Evolutionary conservation across 495 filamentous ascomycete species (phyloP).

Genomic region (Xylona heveae): DNA sequence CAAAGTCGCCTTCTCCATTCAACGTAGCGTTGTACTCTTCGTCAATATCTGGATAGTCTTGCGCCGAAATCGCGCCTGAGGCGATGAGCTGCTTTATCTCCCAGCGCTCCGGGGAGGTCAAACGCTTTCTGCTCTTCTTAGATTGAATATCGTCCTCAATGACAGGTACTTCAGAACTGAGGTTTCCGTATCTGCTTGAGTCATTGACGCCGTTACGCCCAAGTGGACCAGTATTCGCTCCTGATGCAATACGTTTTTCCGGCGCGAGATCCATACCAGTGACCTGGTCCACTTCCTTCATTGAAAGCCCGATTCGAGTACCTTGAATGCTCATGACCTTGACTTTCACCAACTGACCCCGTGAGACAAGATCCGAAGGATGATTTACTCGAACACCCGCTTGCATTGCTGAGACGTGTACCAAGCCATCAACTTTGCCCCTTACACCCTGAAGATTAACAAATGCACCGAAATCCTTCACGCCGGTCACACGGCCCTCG

Average conservation of each 20-base stretch:
- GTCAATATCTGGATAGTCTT: conserved; percentile 85
- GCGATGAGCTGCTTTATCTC: conserved; percentile 94
- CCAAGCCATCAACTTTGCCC: conserved; percentile 80
- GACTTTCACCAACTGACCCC: conserved; percentile 72
- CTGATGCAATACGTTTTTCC: conserved; percentile 63
- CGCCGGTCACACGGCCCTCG: conserved; percentile 66
- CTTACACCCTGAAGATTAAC: conserved; percentile 75
- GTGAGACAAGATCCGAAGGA: conserved; percentile 65
- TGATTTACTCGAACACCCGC: conserved; percentile 78
- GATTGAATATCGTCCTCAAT: conserved; percentile 35
- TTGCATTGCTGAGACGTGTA: conserved; percentile 89
- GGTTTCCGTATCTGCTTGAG: conserved; percentile 33
- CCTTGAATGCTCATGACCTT: conserved; percentile 80
- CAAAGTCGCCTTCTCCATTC: conserved; percentile 69
- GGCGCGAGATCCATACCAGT: conserved; percentile 73
- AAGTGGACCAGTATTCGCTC: conserved; percentile 73
- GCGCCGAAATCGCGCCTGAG: conserved; percentile 73
- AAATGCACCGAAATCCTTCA: conserved; percentile 92
- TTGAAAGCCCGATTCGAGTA: conserved; percentile 62
- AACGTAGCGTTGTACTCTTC: conserved; percentile 82
- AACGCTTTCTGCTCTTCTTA: conserved; percentile 52
- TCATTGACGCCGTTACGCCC: conserved; percentile 30
- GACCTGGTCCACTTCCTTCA: conserved; percentile 92
- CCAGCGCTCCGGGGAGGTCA: conserved; percentile 94
- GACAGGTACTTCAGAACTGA: conserved; percentile 36